Conservation (phyloP, 176 grass and related monocot genomes). For the Cenchrus purpureus region DNA sequence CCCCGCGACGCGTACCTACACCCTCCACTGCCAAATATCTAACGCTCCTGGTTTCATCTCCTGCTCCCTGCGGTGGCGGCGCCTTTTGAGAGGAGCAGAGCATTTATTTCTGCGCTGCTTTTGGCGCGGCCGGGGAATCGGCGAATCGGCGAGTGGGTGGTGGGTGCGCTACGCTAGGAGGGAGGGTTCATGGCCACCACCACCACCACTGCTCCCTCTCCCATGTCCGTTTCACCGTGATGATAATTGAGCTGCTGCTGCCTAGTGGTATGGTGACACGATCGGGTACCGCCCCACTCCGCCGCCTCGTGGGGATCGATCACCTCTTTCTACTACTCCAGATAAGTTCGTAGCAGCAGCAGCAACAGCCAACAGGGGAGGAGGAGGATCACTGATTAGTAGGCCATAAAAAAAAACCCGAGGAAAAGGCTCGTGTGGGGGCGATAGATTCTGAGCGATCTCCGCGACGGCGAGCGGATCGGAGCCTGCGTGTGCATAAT, state of each 20-base stretch:
- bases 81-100: neutral
- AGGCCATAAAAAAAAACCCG: neutral
- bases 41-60: no score
- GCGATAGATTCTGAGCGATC: conserved; percentile 29
- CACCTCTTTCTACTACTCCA: conserved; percentile 8
- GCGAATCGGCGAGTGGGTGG: conserved; percentile 24
- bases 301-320: conserved; percentile 19
- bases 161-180: conserved; percentile 38
- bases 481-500: neutral
- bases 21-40: neutral
- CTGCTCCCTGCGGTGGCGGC: neutral
- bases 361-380: neutral
- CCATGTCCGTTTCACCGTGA: neutral
- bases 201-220: neutral
- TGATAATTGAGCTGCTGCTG: neutral
- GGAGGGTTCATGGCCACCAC: neutral
- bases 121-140: neutral
- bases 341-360: conserved; percentile 15
- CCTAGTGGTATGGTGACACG: conserved; percentile 32
- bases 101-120: neutral
- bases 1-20: neutral
- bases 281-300: conserved; percentile 30
- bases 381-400: neutral
- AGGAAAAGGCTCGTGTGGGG: neutral
- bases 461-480: neutral